phyloP scores from a whole-genome alignment of 2,329 filamentous ascomycete genomes.

The Colletotrichum filicis region DNA sequence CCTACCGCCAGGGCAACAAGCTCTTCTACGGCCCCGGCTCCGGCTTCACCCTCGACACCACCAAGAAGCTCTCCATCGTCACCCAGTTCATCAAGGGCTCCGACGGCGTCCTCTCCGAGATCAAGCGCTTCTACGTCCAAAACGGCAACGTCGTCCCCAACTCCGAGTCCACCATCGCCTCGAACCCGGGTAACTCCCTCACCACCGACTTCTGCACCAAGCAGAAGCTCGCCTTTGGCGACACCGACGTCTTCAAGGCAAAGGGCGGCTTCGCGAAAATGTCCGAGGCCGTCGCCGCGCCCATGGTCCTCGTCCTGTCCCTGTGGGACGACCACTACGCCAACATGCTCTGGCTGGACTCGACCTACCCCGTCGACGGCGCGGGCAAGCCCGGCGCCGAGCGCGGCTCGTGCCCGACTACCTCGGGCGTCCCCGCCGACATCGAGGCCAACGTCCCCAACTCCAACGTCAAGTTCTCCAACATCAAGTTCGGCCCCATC shows the following conservation, averaged over 20 bases:
- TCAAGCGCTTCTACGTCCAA: slow-evolving; percentile 75
- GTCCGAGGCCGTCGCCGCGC: slow-evolving; percentile 53
- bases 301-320: slow-evolving; percentile 62
- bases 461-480: slow-evolving; percentile 64
- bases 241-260: slow-evolving; percentile 61
- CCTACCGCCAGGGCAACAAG: slow-evolving; percentile 72
- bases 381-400: slow-evolving; percentile 53
- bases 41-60: slow-evolving; percentile 68
- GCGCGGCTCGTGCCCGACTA: slow-evolving; percentile 65
- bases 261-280: slow-evolving; percentile 70
- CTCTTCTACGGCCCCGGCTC: slow-evolving; percentile 70
- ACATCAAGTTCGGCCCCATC: slow-evolving; percentile 67
- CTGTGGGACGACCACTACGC: slow-evolving; percentile 67
- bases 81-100: slow-evolving; percentile 68
- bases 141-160: slow-evolving; percentile 68
- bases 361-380: slow-evolving; percentile 65
- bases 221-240: slow-evolving; percentile 68
- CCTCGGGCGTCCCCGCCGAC: slow-evolving; percentile 61
- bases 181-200: slow-evolving; percentile 58
- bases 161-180: slow-evolving; percentile 52
- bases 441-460: slow-evolving; percentile 58
- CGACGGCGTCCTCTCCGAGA: slow-evolving; percentile 66
- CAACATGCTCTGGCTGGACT: slow-evolving; percentile 74
- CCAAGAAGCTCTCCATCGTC: slow-evolving; percentile 70
- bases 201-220: slow-evolving; percentile 67